Conservation (phyloP, 148 eudicot species). For the Heliamphora exappendiculata region DNA sequence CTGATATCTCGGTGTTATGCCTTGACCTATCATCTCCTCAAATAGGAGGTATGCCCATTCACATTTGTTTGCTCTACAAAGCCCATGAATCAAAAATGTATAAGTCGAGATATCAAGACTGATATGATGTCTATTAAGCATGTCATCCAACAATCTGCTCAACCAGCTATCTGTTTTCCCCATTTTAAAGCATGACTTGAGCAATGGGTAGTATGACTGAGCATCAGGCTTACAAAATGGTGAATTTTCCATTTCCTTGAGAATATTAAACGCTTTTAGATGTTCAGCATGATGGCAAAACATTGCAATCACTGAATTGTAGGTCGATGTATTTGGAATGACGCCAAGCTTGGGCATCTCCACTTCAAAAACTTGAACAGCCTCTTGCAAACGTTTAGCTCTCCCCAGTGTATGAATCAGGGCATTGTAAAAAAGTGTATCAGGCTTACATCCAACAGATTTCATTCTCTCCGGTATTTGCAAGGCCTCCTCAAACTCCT, state of each 20-base stretch:
- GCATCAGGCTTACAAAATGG: slow-evolving; percentile 62
- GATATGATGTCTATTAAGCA: slow-evolving; percentile 62
- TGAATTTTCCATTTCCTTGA: slow-evolving; percentile 45
- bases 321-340: slow-evolving; percentile 59
- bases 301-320: slow-evolving; percentile 73
- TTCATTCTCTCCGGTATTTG: slow-evolving; percentile 48
- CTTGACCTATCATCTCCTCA: slow-evolving; percentile 65
- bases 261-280: slow-evolving; percentile 40
- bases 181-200: slow-evolving; percentile 54
- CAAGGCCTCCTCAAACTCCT: slow-evolving; percentile 49
- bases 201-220: slow-evolving; percentile 62
- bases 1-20: slow-evolving; percentile 44
- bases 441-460: slow-evolving; percentile 52
- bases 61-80: slow-evolving; percentile 52
- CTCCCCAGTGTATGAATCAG: slow-evolving; percentile 64
- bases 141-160: slow-evolving; percentile 50
- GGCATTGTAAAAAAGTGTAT: slow-evolving; percentile 72
- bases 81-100: slow-evolving; percentile 71
- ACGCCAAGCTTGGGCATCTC: slow-evolving; percentile 56
- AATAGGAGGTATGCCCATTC: slow-evolving; percentile 63
- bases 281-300: slow-evolving; percentile 51
- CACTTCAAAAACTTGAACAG: slow-evolving; percentile 43
- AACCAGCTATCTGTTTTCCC: slow-evolving; percentile 32
- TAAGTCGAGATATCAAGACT: slow-evolving; percentile 66
- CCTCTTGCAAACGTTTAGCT: slow-evolving; percentile 49